Percentiles rank a stretch among this genome's conserved stretches.
Evolutionary conservation across 257 asterid genomes (phyloP).

Genomic region (Linaria vulgaris): DNA sequence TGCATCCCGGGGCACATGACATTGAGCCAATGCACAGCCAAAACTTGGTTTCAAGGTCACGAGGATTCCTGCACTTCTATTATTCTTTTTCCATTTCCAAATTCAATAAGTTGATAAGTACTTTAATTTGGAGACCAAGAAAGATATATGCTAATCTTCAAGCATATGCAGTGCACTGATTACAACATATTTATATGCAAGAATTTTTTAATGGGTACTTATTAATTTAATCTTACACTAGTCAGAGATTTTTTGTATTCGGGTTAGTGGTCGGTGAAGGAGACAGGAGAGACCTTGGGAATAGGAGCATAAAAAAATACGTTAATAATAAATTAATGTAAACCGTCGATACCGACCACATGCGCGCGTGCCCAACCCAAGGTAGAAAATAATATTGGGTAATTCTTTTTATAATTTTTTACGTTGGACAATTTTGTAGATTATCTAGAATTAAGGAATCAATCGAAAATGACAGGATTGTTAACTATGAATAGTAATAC

Average conservation of each 20-base stretch:
- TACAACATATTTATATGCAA: neutral
- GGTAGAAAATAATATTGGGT: no score
- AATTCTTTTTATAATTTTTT: no score
- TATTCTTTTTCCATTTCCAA: conserved; percentile 10
- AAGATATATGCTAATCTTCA: conserved; percentile 39
- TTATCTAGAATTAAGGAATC: no score
- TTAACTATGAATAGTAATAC: no score
- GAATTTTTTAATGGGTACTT: neutral
- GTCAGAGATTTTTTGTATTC: neutral
- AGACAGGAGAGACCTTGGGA: no score
- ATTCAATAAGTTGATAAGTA: conserved; percentile 23
- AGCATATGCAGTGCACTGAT: conserved; percentile 38
- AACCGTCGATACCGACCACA: no score
- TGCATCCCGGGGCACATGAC: conserved; percentile 73
- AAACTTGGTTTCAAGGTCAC: conserved; percentile 41
- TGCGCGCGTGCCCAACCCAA: no score
- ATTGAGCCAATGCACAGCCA: conserved; percentile 59
- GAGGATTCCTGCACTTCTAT: conserved; percentile 10
- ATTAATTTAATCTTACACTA: neutral
- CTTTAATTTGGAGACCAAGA: conserved; percentile 38
- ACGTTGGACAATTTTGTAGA: no score
- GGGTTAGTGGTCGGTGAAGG: neutral
- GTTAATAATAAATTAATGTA: no score
- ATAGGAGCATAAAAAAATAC: no score
- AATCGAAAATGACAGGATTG: no score